Evolutionary conservation across 2,329 filamentous ascomycete genomes (phyloP).

Genomic region (Neopestalotiopsis sp.): DNA sequence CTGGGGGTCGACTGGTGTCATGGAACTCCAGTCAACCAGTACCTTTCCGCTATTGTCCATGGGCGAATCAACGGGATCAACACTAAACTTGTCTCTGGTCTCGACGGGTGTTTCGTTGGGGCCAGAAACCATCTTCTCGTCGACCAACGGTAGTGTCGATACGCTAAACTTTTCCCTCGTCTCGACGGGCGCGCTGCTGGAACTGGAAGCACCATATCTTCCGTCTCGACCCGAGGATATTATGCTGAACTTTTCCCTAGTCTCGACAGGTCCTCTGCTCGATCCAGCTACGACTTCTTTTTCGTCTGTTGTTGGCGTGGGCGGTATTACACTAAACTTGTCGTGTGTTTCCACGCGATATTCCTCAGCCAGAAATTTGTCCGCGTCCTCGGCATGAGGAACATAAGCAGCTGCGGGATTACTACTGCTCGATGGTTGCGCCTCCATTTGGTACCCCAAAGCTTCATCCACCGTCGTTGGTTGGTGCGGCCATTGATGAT

Average conservation of each 20-base stretch:
- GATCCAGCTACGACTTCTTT: neutral
- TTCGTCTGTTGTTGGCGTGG: neutral
- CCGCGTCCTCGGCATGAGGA: neutral
- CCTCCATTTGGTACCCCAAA: neutral
- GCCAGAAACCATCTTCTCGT: neutral
- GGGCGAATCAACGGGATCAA: neutral
- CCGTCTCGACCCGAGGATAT: neutral
- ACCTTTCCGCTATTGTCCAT: neutral
- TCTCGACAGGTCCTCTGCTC: neutral
- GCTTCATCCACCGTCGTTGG: neutral
- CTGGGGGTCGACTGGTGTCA: constrained; percentile 6
- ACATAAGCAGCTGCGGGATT: neutral
- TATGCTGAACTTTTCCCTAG: constrained; percentile 3
- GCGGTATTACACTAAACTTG: constrained; percentile 2
- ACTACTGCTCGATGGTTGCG: neutral
- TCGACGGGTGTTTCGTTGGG: neutral
- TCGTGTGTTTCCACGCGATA: neutral
- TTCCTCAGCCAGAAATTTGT: neutral
- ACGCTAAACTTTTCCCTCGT: constrained; percentile 11
- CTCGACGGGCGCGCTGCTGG: neutral
- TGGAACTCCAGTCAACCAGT: neutral
- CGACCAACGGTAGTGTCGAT: neutral
- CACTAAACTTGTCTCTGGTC: constrained; percentile 12
- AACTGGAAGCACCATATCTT: neutral
- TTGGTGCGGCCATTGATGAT: neutral